Base-by-base conservation (phyloP, 805 yeast species). In the Saccharomycopsis sp. region DNA sequence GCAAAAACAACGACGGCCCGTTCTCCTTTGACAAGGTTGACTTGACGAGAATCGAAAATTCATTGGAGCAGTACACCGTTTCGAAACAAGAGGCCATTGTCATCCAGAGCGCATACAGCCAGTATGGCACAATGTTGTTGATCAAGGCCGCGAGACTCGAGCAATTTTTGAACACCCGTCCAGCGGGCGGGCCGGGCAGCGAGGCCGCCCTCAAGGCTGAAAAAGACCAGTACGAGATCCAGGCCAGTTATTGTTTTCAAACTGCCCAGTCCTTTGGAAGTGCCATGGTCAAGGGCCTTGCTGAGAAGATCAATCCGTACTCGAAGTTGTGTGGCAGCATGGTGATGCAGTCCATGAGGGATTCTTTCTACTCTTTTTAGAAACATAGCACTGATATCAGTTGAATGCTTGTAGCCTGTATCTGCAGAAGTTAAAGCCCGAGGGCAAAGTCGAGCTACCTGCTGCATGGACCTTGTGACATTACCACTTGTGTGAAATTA, bases 271-370 rank as follows among this genome's bases (percentile, higher is more conserved):
- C 42, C 12, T 37, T 42, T 42, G 45, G 45, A 6, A 32, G 27
- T 13, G 17, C 20, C 12, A 27, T 33, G 18, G 41, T 34, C 4
- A 32, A 32, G 22, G 36, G 27, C 12, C 17, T 42, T 8, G 26
- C 41, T 10, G 18, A 25, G 5, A 36, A 37, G 17, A 37, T 42
- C 23, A 37, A 42, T 23, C 45, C 45, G 6, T 37, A 26, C 17
- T 41, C 45, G 13, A 42, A 42, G 27, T 18, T 42, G 16, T 42
- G 45, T 37, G 45, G 45, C 7, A 34, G 26, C 16, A 38, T 37
- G 38, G 45, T 42, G 3, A 37, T 25, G 39, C 31, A 41, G 18
- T 23, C 40, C 5, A 22, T 34, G 17, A 17, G 26, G 12, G 29
- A 21, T 8, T 22, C 25, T n/a, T n/a, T n/a, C n/a, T n/a, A n/a